Base-by-base conservation (phyloP, 305 asterid species). In the Rubia tinctorum region DNA sequence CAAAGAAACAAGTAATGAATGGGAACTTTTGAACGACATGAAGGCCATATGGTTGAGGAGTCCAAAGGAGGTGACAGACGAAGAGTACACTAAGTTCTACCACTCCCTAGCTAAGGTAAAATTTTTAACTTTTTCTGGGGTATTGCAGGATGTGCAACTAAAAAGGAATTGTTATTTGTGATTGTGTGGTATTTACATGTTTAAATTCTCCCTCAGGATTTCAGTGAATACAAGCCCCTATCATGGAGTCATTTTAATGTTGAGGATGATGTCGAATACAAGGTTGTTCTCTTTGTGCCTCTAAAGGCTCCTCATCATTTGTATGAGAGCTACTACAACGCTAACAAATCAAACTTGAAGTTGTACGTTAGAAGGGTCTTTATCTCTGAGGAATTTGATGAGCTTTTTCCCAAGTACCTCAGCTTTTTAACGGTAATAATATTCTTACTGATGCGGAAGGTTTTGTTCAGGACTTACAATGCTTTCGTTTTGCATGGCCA, bases 191-290 rank as follows among this genome's bases (percentile, higher is more conserved):
- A 10, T 70, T 70, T 34, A 51, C 70, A 8, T 47, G 45, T 62
- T 65, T 78, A 18, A 82, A 56, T 58, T 61, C 8, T 73, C 68
- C 59, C 68, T 59, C 87, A 89, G 95, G 95, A 89, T 80, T 89
- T 91, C 12, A 43, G 86, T 73, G 95, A 87, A 22, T 95, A 91
- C 71, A 91, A 91, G 76, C 97, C 97, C 23, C 71, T 89, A 30
- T 66, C 95, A 44, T 87, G 93, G 93, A 91, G 93, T 79, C 97
- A 91, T 83, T 91, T 91, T 75, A 85, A 78, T 20, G 97, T 95
- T 39, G 95, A 91, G 88, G 97, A 95, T 76, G 95, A 91, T 77
- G 93, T 91, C 30, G 97, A 91, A 65, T 91, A 89, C 89, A 91
- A 86, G 88, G 97, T 93, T 68, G 80, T 87, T 73, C 82, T 91